A percentile compares a stretch with the other conserved stretches of the same genome.
Conservation (phyloP, 148 eudicot species). For the Chenopodium suecicum region DNA sequence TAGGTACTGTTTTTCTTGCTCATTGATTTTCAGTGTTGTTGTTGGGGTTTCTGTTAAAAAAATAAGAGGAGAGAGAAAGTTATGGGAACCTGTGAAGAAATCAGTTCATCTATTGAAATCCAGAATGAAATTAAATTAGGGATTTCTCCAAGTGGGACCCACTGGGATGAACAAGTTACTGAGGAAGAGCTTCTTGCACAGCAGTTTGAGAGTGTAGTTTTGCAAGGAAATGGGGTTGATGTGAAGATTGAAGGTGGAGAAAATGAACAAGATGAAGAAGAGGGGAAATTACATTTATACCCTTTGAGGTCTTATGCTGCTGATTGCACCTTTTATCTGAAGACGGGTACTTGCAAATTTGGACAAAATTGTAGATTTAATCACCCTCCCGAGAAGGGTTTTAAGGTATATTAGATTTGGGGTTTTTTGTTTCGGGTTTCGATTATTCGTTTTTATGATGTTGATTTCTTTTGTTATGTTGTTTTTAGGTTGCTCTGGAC, state of each 20-base stretch:
- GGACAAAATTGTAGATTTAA: conserved; percentile 57
- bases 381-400: conserved; percentile 39
- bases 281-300: conserved; percentile 14
- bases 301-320: conserved; percentile 45
- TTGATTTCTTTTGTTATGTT: conserved; percentile 2
- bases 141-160: conserved; percentile 23
- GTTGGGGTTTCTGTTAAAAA: conserved; percentile 17
- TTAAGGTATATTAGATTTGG: conserved; percentile 36
- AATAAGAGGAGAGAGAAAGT: background rate
- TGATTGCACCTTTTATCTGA: conserved; percentile 56
- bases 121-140: conserved; percentile 12
- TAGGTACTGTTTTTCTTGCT: background rate
- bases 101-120: conserved; percentile 13
- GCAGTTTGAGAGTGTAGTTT: conserved; percentile 23
- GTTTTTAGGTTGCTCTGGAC: conserved; percentile 28
- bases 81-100: conserved; percentile 34
- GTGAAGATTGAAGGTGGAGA: conserved; percentile 11
- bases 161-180: background rate
- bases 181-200: conserved; percentile 19
- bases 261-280: conserved; percentile 5
- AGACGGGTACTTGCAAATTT: conserved; percentile 63
- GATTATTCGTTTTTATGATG: conserved; percentile 7
- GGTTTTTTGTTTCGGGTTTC: conserved; percentile 7
- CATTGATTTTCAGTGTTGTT: conserved; percentile 17
- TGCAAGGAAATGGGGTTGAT: conserved; percentile 4